Percentiles rank a stretch among this genome's conserved stretches.
Evolutionary conservation across 371 early-diverging fungal species (phyloP).

Genomic region (Haplosporangium sp.): DNA sequence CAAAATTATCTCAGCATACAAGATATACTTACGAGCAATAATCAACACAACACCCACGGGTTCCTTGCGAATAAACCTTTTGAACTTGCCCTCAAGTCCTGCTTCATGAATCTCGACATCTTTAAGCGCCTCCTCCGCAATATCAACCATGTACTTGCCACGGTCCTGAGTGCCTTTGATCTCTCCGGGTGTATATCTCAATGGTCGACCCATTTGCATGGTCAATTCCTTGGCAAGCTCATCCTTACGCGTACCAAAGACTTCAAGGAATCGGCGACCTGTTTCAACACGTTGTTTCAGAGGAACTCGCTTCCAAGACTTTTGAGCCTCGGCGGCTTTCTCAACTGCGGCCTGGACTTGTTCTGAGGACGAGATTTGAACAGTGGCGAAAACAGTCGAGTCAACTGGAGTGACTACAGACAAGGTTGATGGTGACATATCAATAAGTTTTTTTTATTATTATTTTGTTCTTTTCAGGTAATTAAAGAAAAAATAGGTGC

Average conservation of each 20-base stretch:
- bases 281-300: slow-evolving; percentile 68
- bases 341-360: slow-evolving; percentile 63
- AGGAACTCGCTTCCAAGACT: slow-evolving; percentile 64
- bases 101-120: slow-evolving; percentile 66
- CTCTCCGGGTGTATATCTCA: slow-evolving; percentile 78
- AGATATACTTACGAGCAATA: slow-evolving; percentile 41
- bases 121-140: slow-evolving; percentile 73
- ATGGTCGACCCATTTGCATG: slow-evolving; percentile 82
- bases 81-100: slow-evolving; percentile 59
- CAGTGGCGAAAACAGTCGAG: slow-evolving; percentile 39
- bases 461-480: background rate
- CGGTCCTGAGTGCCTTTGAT: slow-evolving; percentile 79
- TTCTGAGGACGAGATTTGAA: slow-evolving; percentile 51
- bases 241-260: slow-evolving; percentile 71
- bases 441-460: slow-evolving; percentile 1
- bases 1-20: background rate
- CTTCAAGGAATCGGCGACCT: slow-evolving; percentile 66
- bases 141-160: slow-evolving; percentile 79
- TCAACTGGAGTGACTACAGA: slow-evolving; percentile 50
- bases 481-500: background rate
- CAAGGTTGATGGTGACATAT: slow-evolving; percentile 22
- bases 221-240: slow-evolving; percentile 73
- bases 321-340: slow-evolving; percentile 61
- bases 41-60: slow-evolving; percentile 71
- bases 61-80: slow-evolving; percentile 77